Evolutionary conservation across 2,329 filamentous ascomycete genomes (phyloP).

Genomic region (Thyridium curvatum): DNA sequence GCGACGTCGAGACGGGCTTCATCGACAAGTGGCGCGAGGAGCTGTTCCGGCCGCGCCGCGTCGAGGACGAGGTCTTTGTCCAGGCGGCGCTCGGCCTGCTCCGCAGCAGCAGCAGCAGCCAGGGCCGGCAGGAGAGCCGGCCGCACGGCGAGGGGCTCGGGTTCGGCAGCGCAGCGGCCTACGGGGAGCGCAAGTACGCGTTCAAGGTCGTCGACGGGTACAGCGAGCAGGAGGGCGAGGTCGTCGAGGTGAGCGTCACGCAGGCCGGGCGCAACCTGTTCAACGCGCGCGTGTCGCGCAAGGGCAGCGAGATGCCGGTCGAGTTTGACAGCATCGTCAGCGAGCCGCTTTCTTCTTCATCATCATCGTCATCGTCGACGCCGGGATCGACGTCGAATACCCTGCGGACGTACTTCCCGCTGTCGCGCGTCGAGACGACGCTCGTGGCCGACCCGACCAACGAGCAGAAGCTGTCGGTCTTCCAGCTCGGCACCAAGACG

Average conservation of each 20-base stretch:
- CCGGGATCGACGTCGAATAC: slow-evolving; percentile 17
- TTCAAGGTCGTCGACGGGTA: slow-evolving; percentile 56
- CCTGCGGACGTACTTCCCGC: slow-evolving; percentile 73
- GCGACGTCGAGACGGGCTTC: slow-evolving; percentile 92
- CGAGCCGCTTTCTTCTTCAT: slow-evolving; percentile 16
- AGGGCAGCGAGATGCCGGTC: slow-evolving; percentile 26
- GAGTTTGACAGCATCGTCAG: slow-evolving; percentile 40
- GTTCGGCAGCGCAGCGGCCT: slow-evolving; percentile 38
- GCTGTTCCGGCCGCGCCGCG: slow-evolving; percentile 60
- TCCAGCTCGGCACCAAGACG: slow-evolving; percentile 61
- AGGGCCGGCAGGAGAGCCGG: too few species aligned
- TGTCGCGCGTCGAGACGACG: slow-evolving; percentile 72
- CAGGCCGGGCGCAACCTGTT: slow-evolving; percentile 42
- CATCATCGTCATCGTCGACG: slow-evolving; percentile 11
- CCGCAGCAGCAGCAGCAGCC: slow-evolving; percentile 36
- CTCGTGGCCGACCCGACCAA: slow-evolving; percentile 53
- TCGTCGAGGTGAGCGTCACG: slow-evolving; percentile 46
- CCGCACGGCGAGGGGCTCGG: slow-evolving; percentile 48
- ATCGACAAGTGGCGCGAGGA: slow-evolving; percentile 82
- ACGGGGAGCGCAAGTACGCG: slow-evolving; percentile 37
- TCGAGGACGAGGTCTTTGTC: slow-evolving; percentile 68
- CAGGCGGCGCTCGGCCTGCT: slow-evolving; percentile 80
- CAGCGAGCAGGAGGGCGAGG: slow-evolving; percentile 54
- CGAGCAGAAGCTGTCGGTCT: slow-evolving; percentile 64
- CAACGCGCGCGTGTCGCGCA: slow-evolving; percentile 37